These are phyloP conservation scores for Crithidia fasciculata DNA, from an alignment of 208 protist genomes.

Conservation along the genomic window DNA sequence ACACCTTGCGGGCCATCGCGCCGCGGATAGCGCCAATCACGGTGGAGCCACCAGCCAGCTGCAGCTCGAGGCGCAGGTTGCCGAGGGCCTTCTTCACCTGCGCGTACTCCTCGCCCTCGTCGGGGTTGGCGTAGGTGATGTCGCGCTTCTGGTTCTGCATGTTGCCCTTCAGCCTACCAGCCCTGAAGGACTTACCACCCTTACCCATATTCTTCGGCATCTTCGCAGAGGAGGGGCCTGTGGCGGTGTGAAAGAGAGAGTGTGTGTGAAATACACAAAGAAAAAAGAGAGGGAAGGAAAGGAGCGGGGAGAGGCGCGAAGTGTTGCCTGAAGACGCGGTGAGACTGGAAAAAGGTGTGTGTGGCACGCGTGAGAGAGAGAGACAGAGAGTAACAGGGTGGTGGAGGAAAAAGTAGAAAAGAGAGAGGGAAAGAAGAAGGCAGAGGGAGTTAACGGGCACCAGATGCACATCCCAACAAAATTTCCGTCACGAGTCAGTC, in stretches of 20 bases:
- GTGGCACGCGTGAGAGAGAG: not conserved
- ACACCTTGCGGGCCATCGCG: slow-evolving; percentile 88
- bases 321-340: too few species aligned
- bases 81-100: slow-evolving; percentile 97
- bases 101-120: slow-evolving; percentile 98
- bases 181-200: slow-evolving; percentile 97
- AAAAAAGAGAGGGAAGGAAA: slow-evolving; percentile 16
- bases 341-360: too few species aligned
- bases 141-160: slow-evolving; percentile 97
- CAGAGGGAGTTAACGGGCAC: too few species aligned
- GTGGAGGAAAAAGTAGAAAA: not conserved
- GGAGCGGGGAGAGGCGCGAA: not conserved
- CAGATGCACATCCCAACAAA: too few species aligned
- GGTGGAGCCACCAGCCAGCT: slow-evolving; percentile 72
- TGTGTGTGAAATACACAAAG: slow-evolving; percentile 26
- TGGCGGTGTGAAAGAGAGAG: slow-evolving; percentile 11
- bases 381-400: not conserved
- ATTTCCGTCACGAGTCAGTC: too few species aligned
- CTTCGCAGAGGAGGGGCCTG: slow-evolving; percentile 24
- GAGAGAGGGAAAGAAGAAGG: slow-evolving; percentile 1
- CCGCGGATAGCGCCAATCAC: slow-evolving; percentile 86
- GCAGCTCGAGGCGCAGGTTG: slow-evolving; percentile 96
- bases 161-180: slow-evolving; percentile 93
- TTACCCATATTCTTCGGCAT: slow-evolving; percentile 96
- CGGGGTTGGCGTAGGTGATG: slow-evolving; percentile 93